Base-by-base conservation (phyloP, 257 asterid species). In the Nicotiana knightiana region DNA sequence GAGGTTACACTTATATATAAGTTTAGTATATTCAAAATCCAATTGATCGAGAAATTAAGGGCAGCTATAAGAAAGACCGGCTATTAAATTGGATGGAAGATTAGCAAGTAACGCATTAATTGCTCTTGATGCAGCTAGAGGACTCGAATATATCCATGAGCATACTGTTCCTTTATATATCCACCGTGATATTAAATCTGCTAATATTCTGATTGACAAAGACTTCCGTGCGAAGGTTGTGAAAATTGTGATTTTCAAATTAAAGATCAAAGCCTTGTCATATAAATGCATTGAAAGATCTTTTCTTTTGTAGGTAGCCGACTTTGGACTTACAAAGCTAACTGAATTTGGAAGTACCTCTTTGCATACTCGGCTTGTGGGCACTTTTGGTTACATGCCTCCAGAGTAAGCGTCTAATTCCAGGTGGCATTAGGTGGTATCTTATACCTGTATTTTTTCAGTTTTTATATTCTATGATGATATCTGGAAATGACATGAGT, bases 41-140 rank as follows among this genome's bases (percentile, higher is more conserved):
- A 43, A 43, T 43, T 43, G 51, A 43, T 43, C 12, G 12, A 43
- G 51, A 43, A 43, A 43, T 43, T 43, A 43, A 43, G 51, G 51
- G 3, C 51, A 9, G 51, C 51, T 43, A 43, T 43, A 43, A 9
- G 2, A 43, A 43, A 9, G 51, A 43, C 9, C 51, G 9, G 51
- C 51, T 43, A 8, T 43, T 9, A 9, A 43, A 43, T 2, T 43
- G 51, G 51, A 43, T 43, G 51, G 51, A 43, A 43, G 12, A 3
- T 43, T 43, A 43, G 51, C 51, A 43, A 43, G 51, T 43, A 43
- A 43, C 9, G 51, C 11, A 1, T 43, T 43, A 43, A 9, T 94
- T 16, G 97, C 97, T 70, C 97, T 94, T 65, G 98, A 94, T 87
- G 92, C 98, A 1, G 98, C 98, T 2, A 87, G 98, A 91, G 98